phyloP scores from a whole-genome alignment of 2,329 filamentous ascomycete genomes.

The Ceratocystis albifundus region DNA sequence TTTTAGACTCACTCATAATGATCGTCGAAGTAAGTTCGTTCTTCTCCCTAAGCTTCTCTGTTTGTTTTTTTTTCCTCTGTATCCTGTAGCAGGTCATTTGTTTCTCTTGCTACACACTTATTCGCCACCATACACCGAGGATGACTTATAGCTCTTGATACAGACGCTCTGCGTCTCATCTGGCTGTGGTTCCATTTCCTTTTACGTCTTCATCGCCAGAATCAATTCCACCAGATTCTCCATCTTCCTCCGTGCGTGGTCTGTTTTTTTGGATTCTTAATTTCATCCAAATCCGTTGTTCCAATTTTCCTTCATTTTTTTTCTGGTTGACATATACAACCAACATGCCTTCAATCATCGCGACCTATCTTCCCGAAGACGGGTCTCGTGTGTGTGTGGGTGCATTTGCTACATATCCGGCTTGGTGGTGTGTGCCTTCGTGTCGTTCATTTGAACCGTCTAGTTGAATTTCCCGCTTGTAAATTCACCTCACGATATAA shows the following conservation, averaged over 20 bases:
- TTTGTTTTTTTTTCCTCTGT: not conserved
- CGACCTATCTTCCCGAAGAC: no score
- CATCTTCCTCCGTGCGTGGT: not conserved
- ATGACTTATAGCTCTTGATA: slow-evolving; percentile 6
- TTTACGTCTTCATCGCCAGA: not conserved
- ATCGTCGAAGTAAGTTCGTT: slow-evolving; percentile 28
- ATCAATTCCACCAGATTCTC: not conserved
- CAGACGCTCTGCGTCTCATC: not conserved
- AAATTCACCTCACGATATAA: not conserved
- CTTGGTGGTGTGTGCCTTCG: no score
- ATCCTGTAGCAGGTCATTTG: not conserved
- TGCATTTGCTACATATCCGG: no score
- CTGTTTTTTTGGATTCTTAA: not conserved
- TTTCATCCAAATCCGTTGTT: not conserved
- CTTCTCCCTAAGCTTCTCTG: slow-evolving; percentile 21
- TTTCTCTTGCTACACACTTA: not conserved
- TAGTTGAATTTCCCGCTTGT: no score
- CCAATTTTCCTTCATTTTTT: not conserved
- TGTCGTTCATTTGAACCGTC: no score
- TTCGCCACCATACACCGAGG: not conserved
- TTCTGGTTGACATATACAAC: no score
- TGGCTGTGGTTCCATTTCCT: not conserved
- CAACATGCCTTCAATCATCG: no score
- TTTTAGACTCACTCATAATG: slow-evolving; percentile 26
- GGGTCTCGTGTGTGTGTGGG: no score